Evolutionary conservation across 192 early-diverging fungal genomes (phyloP), one percentile per base, ranked within the genome.

Genomic region (Rhizophagus sp.): DNA sequence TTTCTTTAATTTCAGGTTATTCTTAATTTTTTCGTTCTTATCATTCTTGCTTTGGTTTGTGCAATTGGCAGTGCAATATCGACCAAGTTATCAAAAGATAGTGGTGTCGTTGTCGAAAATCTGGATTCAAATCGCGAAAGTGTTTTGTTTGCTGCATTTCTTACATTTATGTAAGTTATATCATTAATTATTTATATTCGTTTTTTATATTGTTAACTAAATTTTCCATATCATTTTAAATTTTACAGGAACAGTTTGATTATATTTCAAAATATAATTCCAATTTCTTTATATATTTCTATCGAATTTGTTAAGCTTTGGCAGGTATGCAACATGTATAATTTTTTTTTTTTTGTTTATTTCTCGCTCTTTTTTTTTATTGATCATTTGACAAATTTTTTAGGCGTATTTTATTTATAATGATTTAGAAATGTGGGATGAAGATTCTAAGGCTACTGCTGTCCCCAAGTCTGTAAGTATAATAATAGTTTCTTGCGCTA

Each of bases 201-300:
- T 19, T 24, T 15, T 36, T 41, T 2, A 22, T 36, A 64, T 25
- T 62, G 44, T 57, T 27, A 30, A 0, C 15, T 73, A 66, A 12
- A 13, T 50, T 61, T 66, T 30, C 30, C 30, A 30, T 30, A 30
- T 30, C 30, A 30, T 30, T 30, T 30, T 30, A 30, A 30, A 30
- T 79, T 88, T 39, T 86, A 78, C 80, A 90, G 87, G 92, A 90
- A 90, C 71, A 89, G 90, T 72, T 86, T 98, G 89, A 97, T 98
- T 79, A 94, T 97, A 75, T 95, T 97, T 78, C 97, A 98, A 82
- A 95, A 97, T 82, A 93, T 98, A 76, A 97, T 99, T 65, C 98
- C 98, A 2, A 98, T 99, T 65, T 95, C 96, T 0, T 86, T 99
- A 4, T 98, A 97, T 82, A 94, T 99, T 70, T 96, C 94, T 34